Evolutionary conservation across 345 rosid species (phyloP).

Genomic region (Pugionium cornutum): DNA sequence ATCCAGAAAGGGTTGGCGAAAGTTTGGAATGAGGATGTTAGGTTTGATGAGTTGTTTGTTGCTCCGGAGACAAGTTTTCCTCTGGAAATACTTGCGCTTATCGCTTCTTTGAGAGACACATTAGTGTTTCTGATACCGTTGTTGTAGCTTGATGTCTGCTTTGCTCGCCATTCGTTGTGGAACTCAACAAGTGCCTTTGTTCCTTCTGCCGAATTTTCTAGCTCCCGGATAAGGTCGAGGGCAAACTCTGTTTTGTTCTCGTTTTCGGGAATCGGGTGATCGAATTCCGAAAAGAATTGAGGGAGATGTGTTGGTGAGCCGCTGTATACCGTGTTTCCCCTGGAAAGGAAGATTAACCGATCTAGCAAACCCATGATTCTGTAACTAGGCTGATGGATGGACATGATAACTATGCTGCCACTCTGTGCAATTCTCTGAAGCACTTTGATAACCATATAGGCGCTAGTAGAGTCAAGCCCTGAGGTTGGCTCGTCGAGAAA

Average conservation of each 20-base stretch:
- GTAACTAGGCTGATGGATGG: constrained; percentile 93
- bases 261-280: constrained; percentile 81
- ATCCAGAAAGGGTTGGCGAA: constrained; percentile 86
- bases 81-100: constrained; percentile 66
- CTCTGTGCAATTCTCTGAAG: constrained; percentile 82
- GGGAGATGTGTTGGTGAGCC: constrained; percentile 68
- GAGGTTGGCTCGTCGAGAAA: constrained; percentile 96
- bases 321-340: constrained; percentile 71
- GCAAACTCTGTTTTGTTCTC: constrained; percentile 90
- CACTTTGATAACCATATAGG: constrained; percentile 92
- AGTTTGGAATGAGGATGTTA: constrained; percentile 57
- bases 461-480: constrained; percentile 91
- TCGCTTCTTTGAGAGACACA: constrained; percentile 73
- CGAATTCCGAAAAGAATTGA: constrained; percentile 63
- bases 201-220: constrained; percentile 74
- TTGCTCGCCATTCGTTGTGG: constrained; percentile 62
- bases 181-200: constrained; percentile 69
- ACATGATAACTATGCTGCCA: constrained; percentile 91
- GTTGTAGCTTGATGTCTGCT: constrained; percentile 18
- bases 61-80: constrained; percentile 88
- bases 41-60: constrained; percentile 39
- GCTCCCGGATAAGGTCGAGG: constrained; percentile 78
- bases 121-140: constrained; percentile 26
- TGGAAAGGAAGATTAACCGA: constrained; percentile 74
- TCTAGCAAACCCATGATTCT: constrained; percentile 77